phyloP scores from a whole-genome alignment of 2,329 filamentous ascomycete genomes.

The Pestalotiopsis sp. region DNA sequence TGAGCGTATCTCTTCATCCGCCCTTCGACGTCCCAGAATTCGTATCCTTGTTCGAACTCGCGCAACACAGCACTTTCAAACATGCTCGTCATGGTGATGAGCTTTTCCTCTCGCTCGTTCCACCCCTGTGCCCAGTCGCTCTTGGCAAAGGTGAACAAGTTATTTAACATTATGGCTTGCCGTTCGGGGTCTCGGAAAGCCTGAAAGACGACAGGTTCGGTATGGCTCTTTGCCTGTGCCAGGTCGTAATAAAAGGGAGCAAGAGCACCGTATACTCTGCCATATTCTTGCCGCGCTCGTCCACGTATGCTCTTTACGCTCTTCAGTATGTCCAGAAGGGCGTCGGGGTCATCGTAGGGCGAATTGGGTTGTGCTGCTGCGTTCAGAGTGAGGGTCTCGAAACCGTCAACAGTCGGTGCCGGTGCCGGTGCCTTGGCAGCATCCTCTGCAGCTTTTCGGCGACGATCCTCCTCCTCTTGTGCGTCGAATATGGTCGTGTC shows the following conservation, averaged over 20 bases:
- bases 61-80: slow-evolving; percentile 90
- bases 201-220: slow-evolving; percentile 83
- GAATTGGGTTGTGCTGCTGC: slow-evolving; percentile 41
- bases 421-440: slow-evolving; percentile 28
- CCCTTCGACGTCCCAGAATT: slow-evolving; percentile 84
- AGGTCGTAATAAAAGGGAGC: slow-evolving; percentile 90
- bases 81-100: slow-evolving; percentile 74
- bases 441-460: slow-evolving; percentile 42
- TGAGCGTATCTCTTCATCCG: slow-evolving; percentile 88
- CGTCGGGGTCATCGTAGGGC: slow-evolving; percentile 60
- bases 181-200: slow-evolving; percentile 86
- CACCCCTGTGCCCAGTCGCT: slow-evolving; percentile 82
- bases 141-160: slow-evolving; percentile 75
- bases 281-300: slow-evolving; percentile 85
- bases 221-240: slow-evolving; percentile 68
- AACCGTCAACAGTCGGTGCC: slow-evolving; percentile 61
- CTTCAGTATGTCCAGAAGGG: slow-evolving; percentile 70
- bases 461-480: slow-evolving; percentile 64
- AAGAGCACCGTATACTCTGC: slow-evolving; percentile 84
- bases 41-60: slow-evolving; percentile 93
- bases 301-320: slow-evolving; percentile 79
- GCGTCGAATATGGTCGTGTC: slow-evolving; percentile 76
- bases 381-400: slow-evolving; percentile 73
- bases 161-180: slow-evolving; percentile 86
- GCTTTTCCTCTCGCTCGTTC: slow-evolving; percentile 68